phyloP scores from a whole-genome alignment of 1,139 yeast genomes.

The Kurtzmaniella quercitrusa region DNA sequence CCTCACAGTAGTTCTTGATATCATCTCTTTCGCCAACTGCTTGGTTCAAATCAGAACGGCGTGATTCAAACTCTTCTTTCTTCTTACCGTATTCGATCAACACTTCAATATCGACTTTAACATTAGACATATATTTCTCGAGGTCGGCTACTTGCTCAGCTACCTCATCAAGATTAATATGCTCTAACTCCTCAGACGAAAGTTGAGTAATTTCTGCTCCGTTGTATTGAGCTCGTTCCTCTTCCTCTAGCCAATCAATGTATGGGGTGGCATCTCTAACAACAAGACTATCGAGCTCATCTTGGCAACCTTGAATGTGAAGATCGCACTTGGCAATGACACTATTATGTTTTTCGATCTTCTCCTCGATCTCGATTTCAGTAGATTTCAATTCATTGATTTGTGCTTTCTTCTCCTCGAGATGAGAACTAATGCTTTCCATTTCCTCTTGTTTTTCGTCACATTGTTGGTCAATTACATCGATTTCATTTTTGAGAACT shows the following conservation, averaged over 20 bases:
- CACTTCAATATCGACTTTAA: constrained; percentile 68
- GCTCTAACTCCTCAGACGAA: constrained; percentile 50
- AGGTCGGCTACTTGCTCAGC: constrained; percentile 50
- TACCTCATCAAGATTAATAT: constrained; percentile 47
- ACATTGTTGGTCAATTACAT: constrained; percentile 22
- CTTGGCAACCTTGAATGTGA: constrained; percentile 32
- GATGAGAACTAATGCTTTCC: constrained; percentile 37
- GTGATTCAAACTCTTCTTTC: constrained; percentile 55
- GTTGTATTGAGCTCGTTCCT: constrained; percentile 30
- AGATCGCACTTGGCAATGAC: constrained; percentile 38
- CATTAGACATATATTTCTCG: constrained; percentile 53
- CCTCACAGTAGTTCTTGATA: constrained; percentile 61
- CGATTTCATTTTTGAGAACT: constrained; percentile 23
- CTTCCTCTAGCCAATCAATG: constrained; percentile 46
- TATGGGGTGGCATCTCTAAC: constrained; percentile 51
- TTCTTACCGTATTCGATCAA: constrained; percentile 74
- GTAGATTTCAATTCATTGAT: constrained; percentile 61
- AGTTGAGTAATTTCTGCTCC: constrained; percentile 37
- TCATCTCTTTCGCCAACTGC: constrained; percentile 68
- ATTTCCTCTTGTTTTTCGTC: constrained; percentile 30
- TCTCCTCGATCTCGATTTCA: constrained; percentile 65
- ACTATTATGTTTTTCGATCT: constrained; percentile 54
- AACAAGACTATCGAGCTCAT: constrained; percentile 36
- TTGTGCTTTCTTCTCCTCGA: constrained; percentile 49
- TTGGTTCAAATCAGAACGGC: constrained; percentile 62